Conservation (phyloP, 148 eudicot species). For the Rhododendron mucronatum region DNA sequence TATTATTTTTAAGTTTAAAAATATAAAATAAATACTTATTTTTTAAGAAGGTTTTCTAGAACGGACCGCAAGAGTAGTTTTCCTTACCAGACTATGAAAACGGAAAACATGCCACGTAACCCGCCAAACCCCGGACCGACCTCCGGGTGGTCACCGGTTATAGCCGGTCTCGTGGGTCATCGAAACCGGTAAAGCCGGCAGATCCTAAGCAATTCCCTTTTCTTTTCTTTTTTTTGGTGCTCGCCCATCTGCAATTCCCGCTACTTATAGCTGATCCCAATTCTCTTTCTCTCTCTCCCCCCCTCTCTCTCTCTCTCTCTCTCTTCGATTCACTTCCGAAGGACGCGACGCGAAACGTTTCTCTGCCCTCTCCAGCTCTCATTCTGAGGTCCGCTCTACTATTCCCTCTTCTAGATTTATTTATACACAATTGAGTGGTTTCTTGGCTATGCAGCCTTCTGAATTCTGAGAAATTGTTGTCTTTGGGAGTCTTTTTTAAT, state of each 20-base stretch:
- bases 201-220: neutral
- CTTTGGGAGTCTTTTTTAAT: neutral
- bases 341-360: neutral
- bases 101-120: neutral
- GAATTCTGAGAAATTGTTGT: neutral
- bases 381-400: slow-evolving; percentile 1
- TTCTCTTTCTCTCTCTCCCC: neutral
- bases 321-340: neutral
- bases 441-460: neutral
- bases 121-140: neutral
- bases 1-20: too few relatives aligned
- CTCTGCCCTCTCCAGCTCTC: neutral
- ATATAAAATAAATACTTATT: too few relatives aligned
- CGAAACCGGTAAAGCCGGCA: slow-evolving; percentile 47
- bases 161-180: slow-evolving; percentile 19
- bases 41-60: too few relatives aligned
- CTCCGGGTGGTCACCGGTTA: slow-evolving; percentile 22
- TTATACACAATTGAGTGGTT: neutral
- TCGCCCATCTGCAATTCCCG: slow-evolving; percentile 17
- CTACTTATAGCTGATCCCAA: slow-evolving; percentile 14
- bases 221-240: too few relatives aligned
- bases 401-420: too few relatives aligned
- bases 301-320: neutral
- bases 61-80: too few relatives aligned
- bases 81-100: neutral